Evolutionary conservation across 345 rosid genomes (phyloP).

Genomic region (Salix viminalis): DNA sequence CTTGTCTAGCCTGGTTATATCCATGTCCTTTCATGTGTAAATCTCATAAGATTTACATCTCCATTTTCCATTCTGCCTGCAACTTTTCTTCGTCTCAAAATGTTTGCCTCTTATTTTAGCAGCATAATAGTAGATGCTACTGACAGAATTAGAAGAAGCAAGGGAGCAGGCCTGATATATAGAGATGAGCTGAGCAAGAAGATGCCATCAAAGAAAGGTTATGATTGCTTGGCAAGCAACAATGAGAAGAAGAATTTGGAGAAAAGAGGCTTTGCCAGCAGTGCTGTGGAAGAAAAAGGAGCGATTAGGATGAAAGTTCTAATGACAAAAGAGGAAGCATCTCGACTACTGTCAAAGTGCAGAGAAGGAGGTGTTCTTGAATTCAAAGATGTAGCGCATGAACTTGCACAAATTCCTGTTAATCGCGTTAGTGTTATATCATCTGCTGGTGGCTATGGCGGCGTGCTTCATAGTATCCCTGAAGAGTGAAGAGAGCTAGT

Average conservation of each 20-base stretch:
- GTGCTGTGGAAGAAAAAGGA: slow-evolving; percentile 3
- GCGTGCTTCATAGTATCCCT: slow-evolving; percentile 21
- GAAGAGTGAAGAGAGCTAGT: slow-evolving; percentile 40
- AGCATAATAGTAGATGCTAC: neutral
- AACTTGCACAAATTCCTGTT: slow-evolving; percentile 39
- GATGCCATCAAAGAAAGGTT: slow-evolving; percentile 14
- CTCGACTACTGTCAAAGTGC: slow-evolving; percentile 42
- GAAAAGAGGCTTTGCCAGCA: slow-evolving; percentile 6
- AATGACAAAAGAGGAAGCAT: slow-evolving; percentile 64
- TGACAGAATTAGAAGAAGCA: neutral
- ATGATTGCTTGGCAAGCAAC: neutral
- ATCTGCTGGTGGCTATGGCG: neutral
- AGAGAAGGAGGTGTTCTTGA: slow-evolving; percentile 47
- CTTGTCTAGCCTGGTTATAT: neutral
- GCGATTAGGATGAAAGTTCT: slow-evolving; percentile 49
- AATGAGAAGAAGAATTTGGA: slow-evolving; percentile 2
- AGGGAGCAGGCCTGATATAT: slow-evolving; percentile 14
- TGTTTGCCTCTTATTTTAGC: neutral
- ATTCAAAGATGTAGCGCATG: slow-evolving; percentile 45
- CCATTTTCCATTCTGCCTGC: neutral
- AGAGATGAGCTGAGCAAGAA: slow-evolving; percentile 32
- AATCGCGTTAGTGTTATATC: slow-evolving; percentile 34
- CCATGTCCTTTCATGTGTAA: neutral
- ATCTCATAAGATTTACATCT: neutral
- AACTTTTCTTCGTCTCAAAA: neutral